phyloP scores from a whole-genome alignment of 371 early-diverging fungal species.

The Apophysomyces elegans region DNA sequence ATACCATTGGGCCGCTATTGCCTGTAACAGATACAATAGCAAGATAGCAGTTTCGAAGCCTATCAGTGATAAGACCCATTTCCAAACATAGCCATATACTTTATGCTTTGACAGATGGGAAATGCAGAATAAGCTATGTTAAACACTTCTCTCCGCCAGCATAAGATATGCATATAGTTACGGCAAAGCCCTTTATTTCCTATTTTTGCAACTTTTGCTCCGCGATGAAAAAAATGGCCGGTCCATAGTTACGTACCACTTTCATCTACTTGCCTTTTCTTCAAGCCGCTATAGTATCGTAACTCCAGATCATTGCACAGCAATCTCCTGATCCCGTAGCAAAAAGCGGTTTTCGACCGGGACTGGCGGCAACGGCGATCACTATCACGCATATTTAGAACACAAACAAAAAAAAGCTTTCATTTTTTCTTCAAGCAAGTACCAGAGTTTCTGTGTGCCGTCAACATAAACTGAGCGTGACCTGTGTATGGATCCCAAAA shows the following conservation, averaged over 20 bases:
- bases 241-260: not conserved
- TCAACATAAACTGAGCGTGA: slow-evolving; percentile 87
- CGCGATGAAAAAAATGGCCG: not conserved
- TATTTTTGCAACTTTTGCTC: too few relatives aligned
- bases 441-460: slow-evolving; percentile 97
- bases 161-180: too few relatives aligned
- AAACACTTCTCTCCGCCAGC: too few relatives aligned
- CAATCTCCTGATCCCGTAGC: slow-evolving; percentile 95
- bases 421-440: slow-evolving; percentile 17
- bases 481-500: slow-evolving; percentile 90
- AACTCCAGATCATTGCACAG: slow-evolving; percentile 88
- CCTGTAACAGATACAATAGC: too few relatives aligned
- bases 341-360: slow-evolving; percentile 73
- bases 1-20: too few relatives aligned
- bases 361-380: slow-evolving; percentile 87
- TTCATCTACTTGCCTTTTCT: slow-evolving; percentile 5
- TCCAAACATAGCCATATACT: too few relatives aligned
- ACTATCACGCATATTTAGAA: slow-evolving; percentile 49
- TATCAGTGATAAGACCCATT: too few relatives aligned
- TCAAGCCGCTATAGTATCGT: slow-evolving; percentile 30
- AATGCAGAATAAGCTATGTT: too few relatives aligned
- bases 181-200: too few relatives aligned
- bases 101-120: too few relatives aligned
- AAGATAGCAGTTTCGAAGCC: too few relatives aligned
- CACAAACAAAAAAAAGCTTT: not conserved